Conservation (phyloP, 1,139 yeast species). For the Candida pseudocylindracea region DNA sequence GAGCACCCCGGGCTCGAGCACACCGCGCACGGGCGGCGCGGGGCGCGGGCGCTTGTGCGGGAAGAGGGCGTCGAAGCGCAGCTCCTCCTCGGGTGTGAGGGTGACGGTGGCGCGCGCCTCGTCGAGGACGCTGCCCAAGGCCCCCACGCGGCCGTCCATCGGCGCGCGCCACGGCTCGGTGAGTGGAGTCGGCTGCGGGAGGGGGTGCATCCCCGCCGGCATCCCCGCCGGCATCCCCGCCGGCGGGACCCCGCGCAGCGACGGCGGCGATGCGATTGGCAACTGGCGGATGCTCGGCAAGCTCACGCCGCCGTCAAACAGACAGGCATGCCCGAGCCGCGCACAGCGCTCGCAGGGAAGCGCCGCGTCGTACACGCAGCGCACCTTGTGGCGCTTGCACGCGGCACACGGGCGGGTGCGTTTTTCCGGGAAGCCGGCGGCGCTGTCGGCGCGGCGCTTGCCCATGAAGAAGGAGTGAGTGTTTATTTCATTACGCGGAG, state of each 20-base stretch:
- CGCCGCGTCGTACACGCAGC: slow-evolving; percentile 24
- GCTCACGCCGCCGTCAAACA: slow-evolving; percentile 35
- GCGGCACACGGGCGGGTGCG: slow-evolving; percentile 25
- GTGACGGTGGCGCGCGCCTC: slow-evolving; percentile 14
- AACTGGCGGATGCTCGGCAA: slow-evolving; percentile 10
- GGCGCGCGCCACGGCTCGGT: slow-evolving; percentile 15
- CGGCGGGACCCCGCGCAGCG: not conserved
- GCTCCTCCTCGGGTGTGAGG: not conserved
- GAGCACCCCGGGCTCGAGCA: slow-evolving; percentile 5
- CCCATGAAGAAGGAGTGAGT: not conserved
- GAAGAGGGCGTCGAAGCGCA: not conserved
- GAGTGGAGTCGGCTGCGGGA: not conserved
- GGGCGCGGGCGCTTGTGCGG: not conserved
- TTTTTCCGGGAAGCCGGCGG: too few relatives aligned
- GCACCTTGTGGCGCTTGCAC: slow-evolving; percentile 43
- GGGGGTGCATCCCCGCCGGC: not conserved
- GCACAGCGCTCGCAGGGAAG: slow-evolving; percentile 39
- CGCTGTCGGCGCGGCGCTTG: not conserved
- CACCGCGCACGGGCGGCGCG: not conserved
- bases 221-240: not conserved
- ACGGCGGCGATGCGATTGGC: not conserved
- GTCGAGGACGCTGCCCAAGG: slow-evolving; percentile 23
- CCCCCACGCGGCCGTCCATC: slow-evolving; percentile 20
- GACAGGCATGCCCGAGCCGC: slow-evolving; percentile 18
- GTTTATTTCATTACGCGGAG: slow-evolving; percentile 6